A percentile compares a stretch with the other conserved stretches of the same genome.
Evolutionary conservation across 2,329 filamentous ascomycete species (phyloP).

Genomic region (Penicillium sp.): DNA sequence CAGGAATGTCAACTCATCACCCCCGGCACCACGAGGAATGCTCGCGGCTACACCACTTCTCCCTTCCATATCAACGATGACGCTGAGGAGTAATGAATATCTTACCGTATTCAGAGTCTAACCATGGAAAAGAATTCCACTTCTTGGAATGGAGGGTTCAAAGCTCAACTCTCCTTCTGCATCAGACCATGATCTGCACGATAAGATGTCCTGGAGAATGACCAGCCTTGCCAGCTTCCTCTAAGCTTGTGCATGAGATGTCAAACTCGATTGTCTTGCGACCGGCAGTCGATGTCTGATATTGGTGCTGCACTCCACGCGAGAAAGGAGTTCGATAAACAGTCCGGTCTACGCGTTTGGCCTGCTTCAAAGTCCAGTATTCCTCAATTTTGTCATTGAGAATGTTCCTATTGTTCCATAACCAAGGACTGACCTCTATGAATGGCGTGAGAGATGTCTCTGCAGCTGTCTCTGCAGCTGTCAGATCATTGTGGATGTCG

Average conservation of each 20-base stretch:
- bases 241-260: background rate
- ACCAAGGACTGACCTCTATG: too few relatives aligned
- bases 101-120: background rate
- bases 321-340: too few relatives aligned
- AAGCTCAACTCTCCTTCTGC: background rate
- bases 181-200: slow-evolving; percentile 2
- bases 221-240: background rate
- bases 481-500: too few relatives aligned
- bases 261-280: too few relatives aligned
- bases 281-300: too few relatives aligned
- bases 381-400: too few relatives aligned
- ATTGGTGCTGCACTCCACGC: too few relatives aligned
- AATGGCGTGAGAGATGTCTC: too few relatives aligned
- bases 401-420: too few relatives aligned
- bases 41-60: slow-evolving; percentile 17
- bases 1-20: slow-evolving; percentile 32
- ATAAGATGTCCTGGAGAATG: background rate
- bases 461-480: too few relatives aligned
- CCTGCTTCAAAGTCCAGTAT: too few relatives aligned
- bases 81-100: background rate
- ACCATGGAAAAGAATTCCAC: background rate
- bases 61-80: slow-evolving; percentile 6
- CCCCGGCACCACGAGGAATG: slow-evolving; percentile 28
- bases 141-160: slow-evolving; percentile 7
- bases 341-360: too few relatives aligned